Conservation (phyloP, 192 early-diverging fungal genomes). For the Dissophora ornata region DNA sequence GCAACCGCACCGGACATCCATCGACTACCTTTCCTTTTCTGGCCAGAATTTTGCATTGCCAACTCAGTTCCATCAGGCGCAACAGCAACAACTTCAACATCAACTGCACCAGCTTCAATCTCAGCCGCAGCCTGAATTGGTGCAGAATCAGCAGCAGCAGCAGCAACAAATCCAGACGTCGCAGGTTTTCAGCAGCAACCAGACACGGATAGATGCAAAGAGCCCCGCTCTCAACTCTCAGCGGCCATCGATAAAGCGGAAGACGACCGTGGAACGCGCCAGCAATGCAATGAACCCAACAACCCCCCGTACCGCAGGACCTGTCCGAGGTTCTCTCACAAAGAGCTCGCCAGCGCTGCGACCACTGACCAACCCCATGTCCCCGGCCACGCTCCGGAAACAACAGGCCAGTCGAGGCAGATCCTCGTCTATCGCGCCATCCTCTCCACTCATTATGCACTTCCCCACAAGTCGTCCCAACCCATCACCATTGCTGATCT, state of each 20-base stretch:
- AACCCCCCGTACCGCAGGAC: slow-evolving; percentile 27
- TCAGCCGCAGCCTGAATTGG: slow-evolving; percentile 26
- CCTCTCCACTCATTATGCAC: slow-evolving; percentile 49
- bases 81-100: slow-evolving; percentile 39
- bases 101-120: slow-evolving; percentile 42
- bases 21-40: slow-evolving; percentile 35
- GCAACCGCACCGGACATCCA: slow-evolving; percentile 55
- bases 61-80: slow-evolving; percentile 36
- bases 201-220: slow-evolving; percentile 16
- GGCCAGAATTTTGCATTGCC: slow-evolving; percentile 40
- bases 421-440: slow-evolving; percentile 39
- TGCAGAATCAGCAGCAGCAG: slow-evolving; percentile 19
- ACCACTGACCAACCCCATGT: slow-evolving; percentile 41
- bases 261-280: slow-evolving; percentile 32
- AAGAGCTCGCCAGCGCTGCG: slow-evolving; percentile 46
- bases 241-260: slow-evolving; percentile 36
- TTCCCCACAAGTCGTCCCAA: slow-evolving; percentile 40
- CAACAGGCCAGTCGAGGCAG: slow-evolving; percentile 23
- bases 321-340: slow-evolving; percentile 30
- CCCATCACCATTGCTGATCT: slow-evolving; percentile 45
- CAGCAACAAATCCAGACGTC: slow-evolving; percentile 29
- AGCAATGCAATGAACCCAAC: slow-evolving; percentile 16
- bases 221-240: slow-evolving; percentile 45
- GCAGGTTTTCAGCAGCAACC: slow-evolving; percentile 3
- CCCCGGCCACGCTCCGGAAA: slow-evolving; percentile 46